phyloP scores from a whole-genome alignment of 441 rosid genomes.

The Euphorbia schlechtendalii region DNA sequence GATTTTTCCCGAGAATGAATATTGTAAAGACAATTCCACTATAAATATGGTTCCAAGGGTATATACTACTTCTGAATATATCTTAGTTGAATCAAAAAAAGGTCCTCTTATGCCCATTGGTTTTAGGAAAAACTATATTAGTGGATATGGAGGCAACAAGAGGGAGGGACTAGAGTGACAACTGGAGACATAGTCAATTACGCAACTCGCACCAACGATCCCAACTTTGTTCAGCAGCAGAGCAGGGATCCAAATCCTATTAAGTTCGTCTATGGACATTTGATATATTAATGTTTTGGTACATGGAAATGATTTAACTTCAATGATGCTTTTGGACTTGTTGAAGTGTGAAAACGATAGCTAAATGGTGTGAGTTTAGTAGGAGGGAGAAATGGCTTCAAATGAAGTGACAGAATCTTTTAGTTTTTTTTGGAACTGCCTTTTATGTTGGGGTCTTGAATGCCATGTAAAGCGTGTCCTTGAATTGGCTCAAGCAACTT shows the following conservation, averaged over 20 bases:
- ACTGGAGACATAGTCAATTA: too few relatives aligned
- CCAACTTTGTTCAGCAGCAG: constrained; percentile 35
- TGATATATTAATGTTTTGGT: constrained; percentile 12
- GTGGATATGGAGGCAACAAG: too few relatives aligned
- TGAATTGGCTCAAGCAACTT: constrained; percentile 20
- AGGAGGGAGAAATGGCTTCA: constrained; percentile 9
- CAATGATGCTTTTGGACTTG: too few relatives aligned
- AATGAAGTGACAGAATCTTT: constrained; percentile 17
- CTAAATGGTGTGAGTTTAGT: constrained; percentile 15
- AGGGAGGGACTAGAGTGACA: too few relatives aligned
- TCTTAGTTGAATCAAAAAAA: too few relatives aligned
- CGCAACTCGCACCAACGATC: constrained; percentile 34
- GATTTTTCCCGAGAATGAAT: too few relatives aligned
- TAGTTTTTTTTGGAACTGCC: constrained; percentile 17
- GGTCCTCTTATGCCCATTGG: too few relatives aligned
- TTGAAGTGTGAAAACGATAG: constrained; percentile 30
- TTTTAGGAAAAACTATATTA: too few relatives aligned
- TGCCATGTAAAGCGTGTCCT: constrained; percentile 30
- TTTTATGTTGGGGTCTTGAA: constrained; percentile 19
- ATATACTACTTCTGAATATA: too few relatives aligned
- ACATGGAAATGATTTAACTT: constrained; percentile 24
- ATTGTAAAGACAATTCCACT: too few relatives aligned
- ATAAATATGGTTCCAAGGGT: too few relatives aligned
- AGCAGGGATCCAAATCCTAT: constrained; percentile 51
- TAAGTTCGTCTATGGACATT: constrained; percentile 81